A percentile compares a stretch with the other conserved stretches of the same genome.
These are phyloP conservation scores for Umbellularia californica DNA, from an alignment of 164 flowering plant genomes.

Conservation along the genomic window DNA sequence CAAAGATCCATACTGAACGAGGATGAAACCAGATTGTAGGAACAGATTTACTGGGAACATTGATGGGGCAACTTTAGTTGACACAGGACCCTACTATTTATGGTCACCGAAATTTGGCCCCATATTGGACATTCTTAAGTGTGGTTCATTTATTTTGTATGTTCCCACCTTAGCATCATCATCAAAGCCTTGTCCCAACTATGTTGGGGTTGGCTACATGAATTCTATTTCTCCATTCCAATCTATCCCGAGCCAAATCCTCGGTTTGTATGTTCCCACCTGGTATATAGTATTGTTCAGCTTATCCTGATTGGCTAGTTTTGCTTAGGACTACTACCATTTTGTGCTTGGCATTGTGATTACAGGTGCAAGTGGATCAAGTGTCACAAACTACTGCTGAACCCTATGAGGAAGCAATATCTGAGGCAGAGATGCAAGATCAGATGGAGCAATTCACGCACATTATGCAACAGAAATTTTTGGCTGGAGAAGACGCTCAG, in stretches of 20 bases:
- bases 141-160: background rate
- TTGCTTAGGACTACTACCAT: background rate
- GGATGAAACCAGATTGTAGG: too few relatives aligned
- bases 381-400: slow-evolving; percentile 6
- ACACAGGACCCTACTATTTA: too few relatives aligned
- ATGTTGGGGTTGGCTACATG: too few relatives aligned
- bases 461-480: slow-evolving; percentile 87
- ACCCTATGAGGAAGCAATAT: slow-evolving; percentile 24
- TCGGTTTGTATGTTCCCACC: background rate
- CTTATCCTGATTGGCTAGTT: background rate
- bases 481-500: slow-evolving; percentile 76
- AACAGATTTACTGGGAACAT: too few relatives aligned
- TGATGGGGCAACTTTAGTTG: too few relatives aligned
- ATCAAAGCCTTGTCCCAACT: too few relatives aligned
- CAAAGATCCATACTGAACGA: too few relatives aligned
- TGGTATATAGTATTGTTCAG: too few relatives aligned
- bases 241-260: too few relatives aligned
- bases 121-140: too few relatives aligned
- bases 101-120: too few relatives aligned
- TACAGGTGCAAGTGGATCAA: slow-evolving; percentile 22
- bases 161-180: background rate
- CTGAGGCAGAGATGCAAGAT: slow-evolving; percentile 73
- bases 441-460: slow-evolving; percentile 80
- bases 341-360: background rate
- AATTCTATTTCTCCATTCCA: too few relatives aligned